Evolutionary conservation across 2,329 filamentous ascomycete species (phyloP), one percentile per base, ranked within the genome.

Genomic region (Zarea fungicola): DNA sequence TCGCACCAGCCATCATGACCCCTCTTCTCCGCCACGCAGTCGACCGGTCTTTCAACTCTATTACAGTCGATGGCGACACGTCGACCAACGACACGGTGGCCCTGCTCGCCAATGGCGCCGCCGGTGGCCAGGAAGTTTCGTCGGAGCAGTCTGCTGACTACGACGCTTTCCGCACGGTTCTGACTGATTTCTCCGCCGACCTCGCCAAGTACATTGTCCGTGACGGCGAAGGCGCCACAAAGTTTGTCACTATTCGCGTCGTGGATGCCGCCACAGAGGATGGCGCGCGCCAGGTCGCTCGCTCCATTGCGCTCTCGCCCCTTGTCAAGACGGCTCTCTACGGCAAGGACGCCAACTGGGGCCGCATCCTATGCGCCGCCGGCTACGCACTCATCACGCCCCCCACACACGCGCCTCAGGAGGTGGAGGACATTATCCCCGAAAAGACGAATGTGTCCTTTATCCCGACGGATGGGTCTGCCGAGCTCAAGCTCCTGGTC

Each of bases 281-380:
- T 41, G 85, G 83, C 40, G 91, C 89, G 2, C 83, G 87, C 49
- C 80, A 84, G 62, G 84, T 96, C 53, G 93, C 91, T 10, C 87
- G 85, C 54, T 85, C 88, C 40, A 96, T 99, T 63, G 91, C 93
- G 14, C 83, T 85, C 43, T 96, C 90, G 1, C 89, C 93, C 8
- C 81, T 99, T 11, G 93, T 99, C 59, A 99, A 99, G 76, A 99
- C 93, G 0, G 93, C 93, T 0, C 76, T 99, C 34, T 99, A 99
- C 68, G 93, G 93, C 56, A 89, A 90, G 65, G 93, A 99, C 65
- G 93, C 93, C 16, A 99, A 99, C 74, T 99, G 93, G 93, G 93
- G 93, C 28, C 89, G 93, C 48, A 95, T 99, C 54, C 78, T 97
- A 23, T 97, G 93, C 66, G 92, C 93, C 1, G 90, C 91, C 5